Conservation (phyloP, 495 filamentous ascomycete genomes). For the Penicillium argentinense region DNA sequence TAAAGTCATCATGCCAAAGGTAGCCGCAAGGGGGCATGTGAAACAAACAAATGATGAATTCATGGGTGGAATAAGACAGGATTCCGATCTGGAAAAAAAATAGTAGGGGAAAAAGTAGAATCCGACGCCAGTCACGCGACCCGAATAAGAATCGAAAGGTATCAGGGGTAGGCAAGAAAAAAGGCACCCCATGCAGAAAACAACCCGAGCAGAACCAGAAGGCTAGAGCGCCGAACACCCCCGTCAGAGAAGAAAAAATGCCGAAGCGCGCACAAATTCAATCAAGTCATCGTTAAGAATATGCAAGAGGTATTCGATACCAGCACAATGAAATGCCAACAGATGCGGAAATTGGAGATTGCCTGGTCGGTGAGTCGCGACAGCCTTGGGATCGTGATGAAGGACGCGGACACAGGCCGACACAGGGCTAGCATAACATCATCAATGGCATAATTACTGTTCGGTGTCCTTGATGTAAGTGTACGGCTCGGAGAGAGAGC, state of each 20-base stretch:
- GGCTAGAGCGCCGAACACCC: conserved; percentile 43
- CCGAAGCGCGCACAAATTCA: conserved; percentile 41
- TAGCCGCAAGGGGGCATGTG: conserved; percentile 1
- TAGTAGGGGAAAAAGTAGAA: conserved; percentile 25
- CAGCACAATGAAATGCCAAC: conserved; percentile 49
- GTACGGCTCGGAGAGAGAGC: conserved; percentile 37
- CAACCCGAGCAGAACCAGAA: conserved; percentile 21
- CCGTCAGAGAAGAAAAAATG: conserved; percentile 36
- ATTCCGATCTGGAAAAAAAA: conserved; percentile 28
- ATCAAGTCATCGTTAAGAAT: conserved; percentile 48
- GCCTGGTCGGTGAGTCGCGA: conserved; percentile 24
- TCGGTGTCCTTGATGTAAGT: conserved; percentile 39
- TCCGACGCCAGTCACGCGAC: conserved; percentile 35
- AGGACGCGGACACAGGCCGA: conserved; percentile 20
- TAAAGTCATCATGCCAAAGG: conserved; percentile 4
- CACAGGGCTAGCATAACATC: conserved; percentile 32
- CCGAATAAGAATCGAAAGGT: conserved; percentile 35
- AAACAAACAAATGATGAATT: conserved; percentile 14
- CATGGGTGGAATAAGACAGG: conserved; percentile 18
- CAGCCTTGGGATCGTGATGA: conserved; percentile 31
- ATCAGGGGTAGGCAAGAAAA: conserved; percentile 33
- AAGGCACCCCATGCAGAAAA: conserved; percentile 31
- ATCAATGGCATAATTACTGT: conserved; percentile 33
- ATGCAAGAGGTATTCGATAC: conserved; percentile 45
- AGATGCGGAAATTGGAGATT: conserved; percentile 40